phyloP scores from a whole-genome alignment of 352 stramenopile genomes.

The Phytophthora multivora region DNA sequence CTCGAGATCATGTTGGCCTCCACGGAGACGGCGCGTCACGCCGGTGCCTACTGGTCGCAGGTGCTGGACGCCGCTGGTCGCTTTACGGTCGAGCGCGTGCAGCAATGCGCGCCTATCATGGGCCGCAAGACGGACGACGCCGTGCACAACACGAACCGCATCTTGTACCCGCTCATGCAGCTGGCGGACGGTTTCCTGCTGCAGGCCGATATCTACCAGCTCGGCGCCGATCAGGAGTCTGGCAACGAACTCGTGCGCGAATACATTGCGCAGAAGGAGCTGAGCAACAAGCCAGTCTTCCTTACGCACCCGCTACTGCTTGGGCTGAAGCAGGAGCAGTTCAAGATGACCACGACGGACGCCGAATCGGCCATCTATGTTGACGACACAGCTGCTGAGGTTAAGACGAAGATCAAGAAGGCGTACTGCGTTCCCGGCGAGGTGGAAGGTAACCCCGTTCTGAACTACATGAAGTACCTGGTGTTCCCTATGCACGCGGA shows the following conservation, averaged over 20 bases:
- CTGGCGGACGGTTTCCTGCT: conserved; percentile 99
- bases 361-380: conserved; percentile 98
- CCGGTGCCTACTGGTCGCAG: conserved; percentile 92
- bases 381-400: conserved; percentile 94
- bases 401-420: conserved; percentile 99
- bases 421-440: conserved; percentile 95
- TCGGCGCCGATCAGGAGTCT: conserved; percentile 97
- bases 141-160: conserved; percentile 91
- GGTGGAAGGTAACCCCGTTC: conserved; percentile 92
- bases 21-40: conserved; percentile 91
- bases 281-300: conserved; percentile 87
- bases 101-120: conserved; percentile 99
- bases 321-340: conserved; percentile 98
- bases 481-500: conserved; percentile 89
- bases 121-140: conserved; percentile 86
- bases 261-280: conserved; percentile 94
- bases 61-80: conserved; percentile 92
- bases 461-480: conserved; percentile 97
- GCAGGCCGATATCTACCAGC: conserved; percentile 98
- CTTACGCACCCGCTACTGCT: conserved; percentile 98
- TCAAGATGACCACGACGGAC: conserved; percentile 99
- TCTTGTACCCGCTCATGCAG: conserved; percentile 98
- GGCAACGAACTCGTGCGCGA: conserved; percentile 96
- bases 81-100: conserved; percentile 93
- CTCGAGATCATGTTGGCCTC: conserved; percentile 98